Evolutionary conservation across 148 eudicot genomes (phyloP).

Genomic region (Rhododendron henanense): DNA sequence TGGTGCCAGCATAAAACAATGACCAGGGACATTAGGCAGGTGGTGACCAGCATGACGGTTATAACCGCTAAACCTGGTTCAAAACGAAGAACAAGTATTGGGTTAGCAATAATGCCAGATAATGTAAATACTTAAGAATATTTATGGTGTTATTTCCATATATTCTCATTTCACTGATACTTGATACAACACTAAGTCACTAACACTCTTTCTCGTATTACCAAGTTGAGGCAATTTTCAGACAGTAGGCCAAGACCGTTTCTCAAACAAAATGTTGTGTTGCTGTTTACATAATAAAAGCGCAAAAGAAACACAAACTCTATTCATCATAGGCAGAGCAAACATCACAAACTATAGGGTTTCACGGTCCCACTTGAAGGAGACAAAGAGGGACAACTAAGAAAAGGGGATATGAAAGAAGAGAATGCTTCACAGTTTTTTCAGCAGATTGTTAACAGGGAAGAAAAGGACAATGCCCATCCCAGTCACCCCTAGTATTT

Average conservation of each 20-base stretch:
- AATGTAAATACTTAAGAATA: neutral
- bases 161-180: neutral
- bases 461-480: neutral
- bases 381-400: neutral
- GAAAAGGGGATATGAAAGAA: neutral
- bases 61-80: constrained; percentile 91
- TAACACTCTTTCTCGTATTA: neutral
- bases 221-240: neutral
- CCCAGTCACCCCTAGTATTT: neutral
- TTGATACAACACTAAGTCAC: neutral
- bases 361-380: neutral
- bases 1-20: constrained; percentile 85
- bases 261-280: neutral
- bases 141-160: neutral
- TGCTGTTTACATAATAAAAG: neutral
- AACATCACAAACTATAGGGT: neutral
- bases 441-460: neutral
- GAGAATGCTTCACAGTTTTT: neutral
- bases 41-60: constrained; percentile 96
- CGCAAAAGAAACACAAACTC: neutral
- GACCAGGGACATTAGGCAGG: constrained; percentile 95
- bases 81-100: constrained; percentile 5
- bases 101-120: neutral
- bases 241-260: neutral
- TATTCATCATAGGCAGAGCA: neutral